Conservation (phyloP, 192 early-diverging fungal genomes). For the Chytriomyces hyalinus region DNA sequence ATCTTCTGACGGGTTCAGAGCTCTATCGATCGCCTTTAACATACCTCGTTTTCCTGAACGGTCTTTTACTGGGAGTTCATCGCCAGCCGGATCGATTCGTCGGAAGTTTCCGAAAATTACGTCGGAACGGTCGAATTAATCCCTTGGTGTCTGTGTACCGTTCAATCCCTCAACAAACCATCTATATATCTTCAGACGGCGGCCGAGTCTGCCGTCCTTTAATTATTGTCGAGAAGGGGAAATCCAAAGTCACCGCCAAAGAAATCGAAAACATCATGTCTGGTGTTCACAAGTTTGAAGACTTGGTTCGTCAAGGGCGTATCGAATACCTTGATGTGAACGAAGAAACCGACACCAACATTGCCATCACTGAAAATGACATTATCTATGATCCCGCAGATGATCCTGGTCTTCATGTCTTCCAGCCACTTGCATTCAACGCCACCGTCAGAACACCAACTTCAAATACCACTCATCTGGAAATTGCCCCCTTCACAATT, state of each 20-base stretch:
- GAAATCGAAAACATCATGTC: slow-evolving; percentile 56
- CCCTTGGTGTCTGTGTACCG: slow-evolving; percentile 91
- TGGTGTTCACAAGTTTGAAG: slow-evolving; percentile 78
- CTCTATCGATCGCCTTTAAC: slow-evolving; percentile 73
- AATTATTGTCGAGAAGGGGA: slow-evolving; percentile 89
- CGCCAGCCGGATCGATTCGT: slow-evolving; percentile 86
- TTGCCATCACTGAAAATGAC: slow-evolving; percentile 88
- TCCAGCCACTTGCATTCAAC: slow-evolving; percentile 35
- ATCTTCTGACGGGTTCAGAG: slow-evolving; percentile 85
- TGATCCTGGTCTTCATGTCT: slow-evolving; percentile 28
- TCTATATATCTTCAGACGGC: slow-evolving; percentile 92
- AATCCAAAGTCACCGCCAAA: slow-evolving; percentile 52
- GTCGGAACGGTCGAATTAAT: slow-evolving; percentile 85
- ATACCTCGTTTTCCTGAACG: slow-evolving; percentile 93
- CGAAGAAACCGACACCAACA: slow-evolving; percentile 95
- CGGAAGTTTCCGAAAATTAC: slow-evolving; percentile 79
- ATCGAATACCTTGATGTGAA: slow-evolving; percentile 98
- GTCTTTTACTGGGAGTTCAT: slow-evolving; percentile 88
- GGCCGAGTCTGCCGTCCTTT: slow-evolving; percentile 96
- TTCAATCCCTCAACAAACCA: slow-evolving; percentile 78
- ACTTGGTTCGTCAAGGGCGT: slow-evolving; percentile 86
- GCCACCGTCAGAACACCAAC: slow-evolving; percentile 28
- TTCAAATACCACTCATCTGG: slow-evolving; percentile 87
- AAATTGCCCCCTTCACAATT: slow-evolving; percentile 95
- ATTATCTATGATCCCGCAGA: slow-evolving; percentile 61